Percentiles rank a stretch among this genome's conserved stretches.
Conservation (phyloP, 78 protist genomes). For the Goniomonas avonlea region DNA sequence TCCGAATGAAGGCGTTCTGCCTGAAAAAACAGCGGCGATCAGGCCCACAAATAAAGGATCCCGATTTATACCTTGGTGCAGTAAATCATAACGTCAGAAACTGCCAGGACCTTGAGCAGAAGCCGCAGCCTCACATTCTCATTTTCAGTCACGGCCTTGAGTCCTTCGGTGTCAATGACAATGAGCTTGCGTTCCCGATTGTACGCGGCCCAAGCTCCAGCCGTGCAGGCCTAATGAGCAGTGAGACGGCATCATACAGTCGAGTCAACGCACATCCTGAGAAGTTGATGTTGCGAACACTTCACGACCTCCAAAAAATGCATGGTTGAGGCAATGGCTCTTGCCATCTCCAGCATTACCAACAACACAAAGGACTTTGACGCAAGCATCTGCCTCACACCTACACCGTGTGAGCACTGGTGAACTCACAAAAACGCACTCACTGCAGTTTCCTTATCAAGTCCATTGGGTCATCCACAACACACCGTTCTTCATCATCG, state of each 20-base stretch:
- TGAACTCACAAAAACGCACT: slow-evolving; percentile 31
- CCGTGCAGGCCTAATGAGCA: no score
- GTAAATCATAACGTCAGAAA: no score
- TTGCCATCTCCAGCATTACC: background rate
- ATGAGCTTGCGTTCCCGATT: background rate
- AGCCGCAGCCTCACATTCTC: background rate
- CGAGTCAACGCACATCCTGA: no score
- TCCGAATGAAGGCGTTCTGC: no score
- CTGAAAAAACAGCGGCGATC: no score
- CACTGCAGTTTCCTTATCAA: slow-evolving; percentile 64
- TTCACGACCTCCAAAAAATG: background rate
- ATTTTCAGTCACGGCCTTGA: background rate
- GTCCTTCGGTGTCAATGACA: background rate
- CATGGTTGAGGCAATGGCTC: background rate
- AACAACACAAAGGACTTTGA: background rate
- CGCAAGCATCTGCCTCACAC: background rate
- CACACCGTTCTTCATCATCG: no score
- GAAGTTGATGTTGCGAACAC: no score
- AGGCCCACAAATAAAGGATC: no score
- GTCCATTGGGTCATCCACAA: background rate
- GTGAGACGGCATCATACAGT: no score
- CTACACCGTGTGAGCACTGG: slow-evolving; percentile 10
- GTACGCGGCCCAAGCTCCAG: no score
- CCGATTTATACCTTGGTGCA: no score
- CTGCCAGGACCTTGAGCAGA: slow-evolving; percentile 1